A percentile compares a stretch with the other conserved stretches of the same genome.
phyloP scores from a whole-genome alignment of 2,329 filamentous ascomycete species.

The Tolypocladium inflatum region DNA sequence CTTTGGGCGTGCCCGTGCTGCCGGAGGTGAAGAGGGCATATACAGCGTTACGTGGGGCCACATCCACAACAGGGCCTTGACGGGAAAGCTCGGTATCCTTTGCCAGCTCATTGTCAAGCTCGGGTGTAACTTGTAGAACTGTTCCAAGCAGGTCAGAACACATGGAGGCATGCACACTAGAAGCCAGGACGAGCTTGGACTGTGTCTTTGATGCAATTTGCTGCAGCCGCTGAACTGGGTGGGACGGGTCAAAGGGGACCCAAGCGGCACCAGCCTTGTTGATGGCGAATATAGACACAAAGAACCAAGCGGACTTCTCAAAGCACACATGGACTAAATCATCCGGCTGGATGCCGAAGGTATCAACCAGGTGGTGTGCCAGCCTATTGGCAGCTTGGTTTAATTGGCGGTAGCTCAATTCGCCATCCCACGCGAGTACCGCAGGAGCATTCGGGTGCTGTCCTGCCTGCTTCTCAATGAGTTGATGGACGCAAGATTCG shows the following conservation, averaged over 20 bases:
- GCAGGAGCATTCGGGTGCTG: too few species aligned
- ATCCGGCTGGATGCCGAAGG: slow-evolving; percentile 6
- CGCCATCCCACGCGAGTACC: slow-evolving; percentile 23
- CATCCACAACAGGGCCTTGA: too few species aligned
- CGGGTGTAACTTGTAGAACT: too few species aligned
- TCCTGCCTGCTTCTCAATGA: too few species aligned
- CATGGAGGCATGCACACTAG: too few species aligned
- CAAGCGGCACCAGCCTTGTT: slow-evolving; percentile 6
- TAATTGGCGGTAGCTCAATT: slow-evolving; percentile 27
- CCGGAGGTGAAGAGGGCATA: background rate
- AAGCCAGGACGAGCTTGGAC: background rate
- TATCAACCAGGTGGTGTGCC: slow-evolving; percentile 1
- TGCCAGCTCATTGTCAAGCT: too few species aligned
- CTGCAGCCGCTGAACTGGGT: background rate
- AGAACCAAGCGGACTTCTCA: slow-evolving; percentile 1
- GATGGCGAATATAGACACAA: slow-evolving; percentile 7
- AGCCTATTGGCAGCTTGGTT: background rate
- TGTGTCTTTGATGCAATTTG: background rate
- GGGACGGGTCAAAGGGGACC: slow-evolving; percentile 3
- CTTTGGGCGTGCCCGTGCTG: background rate
- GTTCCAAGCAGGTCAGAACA: too few species aligned
- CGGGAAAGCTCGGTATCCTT: too few species aligned
- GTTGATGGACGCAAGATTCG: too few species aligned
- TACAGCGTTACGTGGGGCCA: background rate
- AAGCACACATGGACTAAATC: background rate